Evolutionary conservation across 2,329 filamentous ascomycete species (phyloP).

Genomic region (Zymoseptoria tritici): DNA sequence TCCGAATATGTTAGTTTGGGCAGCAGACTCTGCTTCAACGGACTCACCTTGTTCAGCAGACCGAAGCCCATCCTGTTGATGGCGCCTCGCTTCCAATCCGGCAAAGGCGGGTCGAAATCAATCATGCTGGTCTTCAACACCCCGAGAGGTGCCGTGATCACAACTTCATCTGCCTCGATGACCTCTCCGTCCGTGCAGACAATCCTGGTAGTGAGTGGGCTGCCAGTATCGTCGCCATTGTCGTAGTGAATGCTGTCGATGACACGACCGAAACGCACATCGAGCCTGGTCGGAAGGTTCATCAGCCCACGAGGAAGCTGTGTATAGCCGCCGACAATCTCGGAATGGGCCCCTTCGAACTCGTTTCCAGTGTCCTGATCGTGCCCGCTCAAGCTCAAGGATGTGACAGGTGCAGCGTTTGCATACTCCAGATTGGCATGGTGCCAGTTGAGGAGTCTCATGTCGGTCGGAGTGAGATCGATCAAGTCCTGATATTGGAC

Average conservation of each 20-base stretch:
- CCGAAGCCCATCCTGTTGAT: constrained; percentile 86
- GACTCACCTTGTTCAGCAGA: constrained; percentile 72
- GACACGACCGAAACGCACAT: constrained; percentile 65
- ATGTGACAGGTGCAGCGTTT: constrained; percentile 81
- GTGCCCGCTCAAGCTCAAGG: constrained; percentile 83
- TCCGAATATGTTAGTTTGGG: constrained; percentile 7
- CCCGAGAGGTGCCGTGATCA: constrained; percentile 82
- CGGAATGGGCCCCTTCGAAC: constrained; percentile 89
- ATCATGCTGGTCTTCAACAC: constrained; percentile 79
- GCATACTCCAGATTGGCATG: constrained; percentile 97
- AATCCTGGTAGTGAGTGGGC: constrained; percentile 49
- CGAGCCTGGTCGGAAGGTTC: constrained; percentile 65
- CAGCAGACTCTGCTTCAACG: neutral
- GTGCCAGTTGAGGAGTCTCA: constrained; percentile 93
- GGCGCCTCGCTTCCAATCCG: constrained; percentile 72
- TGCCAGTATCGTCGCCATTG: constrained; percentile 19
- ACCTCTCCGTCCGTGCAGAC: constrained; percentile 70
- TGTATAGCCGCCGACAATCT: constrained; percentile 90
- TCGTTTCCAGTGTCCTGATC: constrained; percentile 97
- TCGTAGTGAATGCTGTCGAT: constrained; percentile 67
- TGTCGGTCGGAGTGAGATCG: constrained; percentile 75
- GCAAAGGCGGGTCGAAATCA: constrained; percentile 83
- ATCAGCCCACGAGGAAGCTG: constrained; percentile 83
- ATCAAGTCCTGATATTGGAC: constrained; percentile 77
- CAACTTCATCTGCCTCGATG: constrained; percentile 80